These are phyloP conservation scores for Naganishia antarctica DNA, from an alignment of 768 basidiomycete species.

Conservation along the genomic window DNA sequence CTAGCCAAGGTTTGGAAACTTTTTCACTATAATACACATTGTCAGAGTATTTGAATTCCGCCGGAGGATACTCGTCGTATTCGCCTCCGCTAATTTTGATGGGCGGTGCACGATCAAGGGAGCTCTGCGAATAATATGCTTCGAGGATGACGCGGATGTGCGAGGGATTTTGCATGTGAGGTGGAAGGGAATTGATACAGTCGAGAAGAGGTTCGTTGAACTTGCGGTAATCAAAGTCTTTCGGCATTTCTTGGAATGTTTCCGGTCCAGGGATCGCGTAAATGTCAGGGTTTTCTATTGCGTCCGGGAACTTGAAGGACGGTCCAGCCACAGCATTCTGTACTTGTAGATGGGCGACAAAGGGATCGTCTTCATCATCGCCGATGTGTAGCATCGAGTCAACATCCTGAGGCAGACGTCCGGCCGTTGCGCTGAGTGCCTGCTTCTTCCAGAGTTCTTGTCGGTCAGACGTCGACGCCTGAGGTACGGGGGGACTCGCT, in stretches of 20 bases:
- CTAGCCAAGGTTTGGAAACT: slow-evolving; percentile 63
- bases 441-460: slow-evolving; percentile 8
- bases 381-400: neutral
- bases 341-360: neutral
- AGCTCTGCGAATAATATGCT: slow-evolving; percentile 11
- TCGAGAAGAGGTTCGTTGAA: slow-evolving; percentile 18
- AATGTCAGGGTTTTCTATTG: neutral
- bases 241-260: neutral
- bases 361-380: slow-evolving; percentile 8
- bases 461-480: neutral
- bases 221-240: slow-evolving; percentile 13
- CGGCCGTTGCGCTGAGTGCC: neutral
- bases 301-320: neutral
- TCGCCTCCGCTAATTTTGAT: slow-evolving; percentile 16
- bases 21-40: slow-evolving; percentile 67
- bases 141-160: slow-evolving; percentile 16
- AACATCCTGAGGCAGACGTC: neutral
- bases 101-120: slow-evolving; percentile 8
- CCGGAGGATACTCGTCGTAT: slow-evolving; percentile 51
- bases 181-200: slow-evolving; percentile 13
- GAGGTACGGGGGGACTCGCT: slow-evolving; percentile 9
- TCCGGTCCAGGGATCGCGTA: neutral
- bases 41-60: slow-evolving; percentile 85
- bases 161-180: neutral
- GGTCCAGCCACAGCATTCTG: slow-evolving; percentile 10